Conservation (phyloP, 176 grass and related monocot genomes). For the Cenchrus purpureus region DNA sequence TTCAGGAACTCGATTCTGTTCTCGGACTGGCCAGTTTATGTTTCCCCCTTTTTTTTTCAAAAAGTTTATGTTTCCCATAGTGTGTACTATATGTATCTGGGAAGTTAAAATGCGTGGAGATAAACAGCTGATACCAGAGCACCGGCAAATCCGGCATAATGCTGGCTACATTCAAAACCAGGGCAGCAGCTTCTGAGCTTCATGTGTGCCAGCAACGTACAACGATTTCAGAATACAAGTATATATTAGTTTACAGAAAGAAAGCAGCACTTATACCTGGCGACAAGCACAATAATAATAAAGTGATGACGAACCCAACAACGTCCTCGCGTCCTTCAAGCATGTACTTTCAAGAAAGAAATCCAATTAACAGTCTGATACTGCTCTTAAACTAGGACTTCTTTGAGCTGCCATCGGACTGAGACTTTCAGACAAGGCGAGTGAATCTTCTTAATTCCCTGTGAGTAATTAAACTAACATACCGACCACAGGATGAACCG, state of each 20-base stretch:
- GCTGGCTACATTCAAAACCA: background rate
- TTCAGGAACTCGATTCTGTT: background rate
- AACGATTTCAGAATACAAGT: background rate
- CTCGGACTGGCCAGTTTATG: no score
- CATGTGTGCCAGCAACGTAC: background rate
- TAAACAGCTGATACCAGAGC: background rate
- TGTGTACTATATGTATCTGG: background rate
- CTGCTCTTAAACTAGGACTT: conserved; percentile 37
- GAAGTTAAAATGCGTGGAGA: background rate
- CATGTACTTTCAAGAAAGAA: conserved; percentile 32
- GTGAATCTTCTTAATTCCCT: conserved; percentile 40
- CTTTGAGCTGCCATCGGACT: conserved; percentile 19
- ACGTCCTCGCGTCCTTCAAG: background rate
- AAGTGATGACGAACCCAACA: conserved; percentile 7
- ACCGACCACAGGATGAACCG: conserved; percentile 3
- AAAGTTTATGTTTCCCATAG: background rate
- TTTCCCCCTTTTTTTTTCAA: background rate
- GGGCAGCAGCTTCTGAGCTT: background rate
- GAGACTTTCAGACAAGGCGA: conserved; percentile 3
- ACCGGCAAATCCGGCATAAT: background rate
- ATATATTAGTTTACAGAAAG: background rate
- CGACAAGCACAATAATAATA: conserved; percentile 9
- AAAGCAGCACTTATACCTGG: conserved; percentile 3
- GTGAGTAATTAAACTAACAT: conserved; percentile 26
- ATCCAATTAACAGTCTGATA: conserved; percentile 22